Evolutionary conservation across 2,329 filamentous ascomycete species (phyloP), one percentile per base, ranked within the genome.

Genomic region (Beauveria asiatica): DNA sequence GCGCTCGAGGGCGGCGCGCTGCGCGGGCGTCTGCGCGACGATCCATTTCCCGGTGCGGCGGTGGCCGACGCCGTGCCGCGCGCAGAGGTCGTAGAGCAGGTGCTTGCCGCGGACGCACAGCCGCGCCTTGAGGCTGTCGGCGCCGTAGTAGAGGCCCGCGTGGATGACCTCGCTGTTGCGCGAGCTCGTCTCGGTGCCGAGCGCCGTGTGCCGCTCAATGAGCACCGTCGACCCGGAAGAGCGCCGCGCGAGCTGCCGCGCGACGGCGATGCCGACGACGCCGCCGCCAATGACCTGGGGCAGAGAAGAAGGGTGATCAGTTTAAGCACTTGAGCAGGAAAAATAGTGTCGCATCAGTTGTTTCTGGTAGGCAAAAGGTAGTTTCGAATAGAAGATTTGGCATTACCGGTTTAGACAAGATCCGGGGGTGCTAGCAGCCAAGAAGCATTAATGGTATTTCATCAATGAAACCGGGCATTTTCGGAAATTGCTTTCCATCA

Each of bases 101-200:
- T 86, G 71, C 66, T 87, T 87, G 62, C 94, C 94, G 37, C 79
- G 77, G 64, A 97, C 79, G 75, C 94, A 99, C 13, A 99, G 83
- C 17, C 76, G 76, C 1, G 92, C 91, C 75, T 99, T 99, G 57
- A 97, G 83, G 1, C 86, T 87, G 45, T 76, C 74, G 6, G 79
- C 71, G 17, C 89, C 90, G 74, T 97, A 97, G 80, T 97, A 97
- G 64, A 97, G 82, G 16, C 94, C 94, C 1, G 90, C 94, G 72
- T 99, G 94, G 67, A 99, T 95, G 59, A 97, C 93, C 81, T 97
- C 92, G 69, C 89, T 93, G 77, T 96, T 97, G 66, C 92, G 86
- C 65, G 88, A 90, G 64, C 88, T 92, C 0, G 92, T 96, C 76
- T 97, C 92, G 30, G 85, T 93, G 54, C 92, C 92, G 27, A 89